These are phyloP conservation scores for Gaeumannomyces sp. DNA, from an alignment of 2,329 filamentous ascomycete genomes.

Conservation along the genomic window DNA sequence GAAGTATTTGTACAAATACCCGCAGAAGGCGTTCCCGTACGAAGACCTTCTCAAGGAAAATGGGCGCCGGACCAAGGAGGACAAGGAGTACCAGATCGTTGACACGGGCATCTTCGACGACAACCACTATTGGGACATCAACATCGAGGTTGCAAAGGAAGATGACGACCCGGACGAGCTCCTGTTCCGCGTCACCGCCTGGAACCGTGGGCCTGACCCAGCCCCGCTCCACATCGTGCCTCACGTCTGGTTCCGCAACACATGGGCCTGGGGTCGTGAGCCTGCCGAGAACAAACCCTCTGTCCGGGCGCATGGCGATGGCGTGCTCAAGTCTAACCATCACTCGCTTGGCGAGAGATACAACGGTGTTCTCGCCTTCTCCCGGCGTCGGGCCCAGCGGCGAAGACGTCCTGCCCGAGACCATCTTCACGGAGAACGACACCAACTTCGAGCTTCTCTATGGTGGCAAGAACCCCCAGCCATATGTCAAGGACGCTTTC, in stretches of 20 bases:
- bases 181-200: slow-evolving; percentile 89
- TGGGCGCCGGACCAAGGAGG: slow-evolving; percentile 64
- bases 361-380: slow-evolving; percentile 79
- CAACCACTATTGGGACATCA: slow-evolving; percentile 91
- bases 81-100: slow-evolving; percentile 85
- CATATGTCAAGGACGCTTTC: slow-evolving; percentile 93
- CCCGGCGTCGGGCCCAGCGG: slow-evolving; percentile 74
- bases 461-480: slow-evolving; percentile 67
- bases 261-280: slow-evolving; percentile 91
- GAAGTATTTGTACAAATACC: slow-evolving; percentile 98
- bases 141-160: slow-evolving; percentile 94
- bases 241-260: slow-evolving; percentile 96
- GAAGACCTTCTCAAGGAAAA: slow-evolving; percentile 82
- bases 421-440: slow-evolving; percentile 94
- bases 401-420: slow-evolving; percentile 75
- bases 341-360: slow-evolving; percentile 76
- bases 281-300: slow-evolving; percentile 68
- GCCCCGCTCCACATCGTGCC: slow-evolving; percentile 90
- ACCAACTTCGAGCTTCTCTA: slow-evolving; percentile 80
- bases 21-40: slow-evolving; percentile 87
- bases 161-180: slow-evolving; percentile 86
- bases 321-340: slow-evolving; percentile 71
- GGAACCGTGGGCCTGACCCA: slow-evolving; percentile 87
- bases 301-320: slow-evolving; percentile 60
- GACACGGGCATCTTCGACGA: slow-evolving; percentile 88